These are phyloP conservation scores for Penicillium waksmanii DNA, from an alignment of 495 filamentous ascomycete species.

Conservation along the genomic window DNA sequence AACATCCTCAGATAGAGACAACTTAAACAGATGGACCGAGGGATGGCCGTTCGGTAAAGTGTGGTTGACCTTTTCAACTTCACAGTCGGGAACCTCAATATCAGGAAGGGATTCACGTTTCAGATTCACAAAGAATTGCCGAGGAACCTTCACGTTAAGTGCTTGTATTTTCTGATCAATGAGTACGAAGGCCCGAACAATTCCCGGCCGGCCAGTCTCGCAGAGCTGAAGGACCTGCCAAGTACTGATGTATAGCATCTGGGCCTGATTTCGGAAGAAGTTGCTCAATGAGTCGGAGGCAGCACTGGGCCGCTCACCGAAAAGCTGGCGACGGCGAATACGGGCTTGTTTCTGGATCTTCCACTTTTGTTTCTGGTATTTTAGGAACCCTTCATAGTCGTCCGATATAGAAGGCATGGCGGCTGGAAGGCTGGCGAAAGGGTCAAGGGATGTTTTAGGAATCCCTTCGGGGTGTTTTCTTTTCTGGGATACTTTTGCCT, in stretches of 20 bases:
- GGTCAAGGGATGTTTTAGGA: slow-evolving; percentile 66
- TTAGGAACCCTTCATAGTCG: slow-evolving; percentile 86
- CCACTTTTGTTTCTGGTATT: slow-evolving; percentile 99
- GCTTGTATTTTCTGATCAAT: slow-evolving; percentile 90
- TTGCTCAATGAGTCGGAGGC: slow-evolving; percentile 75
- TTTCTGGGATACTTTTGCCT: slow-evolving; percentile 71
- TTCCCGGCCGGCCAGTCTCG: slow-evolving; percentile 77
- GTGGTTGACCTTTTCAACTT: slow-evolving; percentile 87
- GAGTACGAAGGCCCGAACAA: slow-evolving; percentile 86
- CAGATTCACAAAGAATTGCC: slow-evolving; percentile 89
- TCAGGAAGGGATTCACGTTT: slow-evolving; percentile 85
- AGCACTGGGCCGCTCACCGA: slow-evolving; percentile 78
- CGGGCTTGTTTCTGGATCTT: slow-evolving; percentile 95
- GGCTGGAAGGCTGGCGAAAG: slow-evolving; percentile 81
- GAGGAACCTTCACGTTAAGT: slow-evolving; percentile 85
- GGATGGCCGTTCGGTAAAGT: slow-evolving; percentile 94
- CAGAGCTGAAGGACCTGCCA: slow-evolving; percentile 94
- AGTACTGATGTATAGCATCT: slow-evolving; percentile 82
- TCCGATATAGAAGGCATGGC: slow-evolving; percentile 84
- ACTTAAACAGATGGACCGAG: slow-evolving; percentile 90
- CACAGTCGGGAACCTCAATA: slow-evolving; percentile 83
- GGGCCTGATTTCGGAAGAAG: slow-evolving; percentile 89
- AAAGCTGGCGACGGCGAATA: slow-evolving; percentile 84
- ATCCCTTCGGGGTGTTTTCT: slow-evolving; percentile 77
- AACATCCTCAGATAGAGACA: slow-evolving; percentile 84